phyloP scores from a whole-genome alignment of 768 basidiomycete species.

The Lyophyllum atratum region DNA sequence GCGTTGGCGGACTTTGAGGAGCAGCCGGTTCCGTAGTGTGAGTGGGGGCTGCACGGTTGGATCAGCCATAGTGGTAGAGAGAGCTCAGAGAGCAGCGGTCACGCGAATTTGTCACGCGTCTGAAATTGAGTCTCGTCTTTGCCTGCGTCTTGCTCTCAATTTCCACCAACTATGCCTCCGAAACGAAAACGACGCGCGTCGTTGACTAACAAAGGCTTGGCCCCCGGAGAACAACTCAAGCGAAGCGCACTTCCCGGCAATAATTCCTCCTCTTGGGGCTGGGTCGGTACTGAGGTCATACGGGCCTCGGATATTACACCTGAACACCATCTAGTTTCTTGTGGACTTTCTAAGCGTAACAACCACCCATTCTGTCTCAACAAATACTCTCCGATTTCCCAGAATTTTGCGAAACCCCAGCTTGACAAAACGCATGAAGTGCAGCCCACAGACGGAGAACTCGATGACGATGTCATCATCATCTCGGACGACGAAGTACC shows the following conservation, averaged over 20 bases:
- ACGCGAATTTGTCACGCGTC: constrained; percentile 10
- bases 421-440: constrained; percentile 10
- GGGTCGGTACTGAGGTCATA: constrained; percentile 72
- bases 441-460: constrained; percentile 38
- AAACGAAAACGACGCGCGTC: constrained; percentile 62
- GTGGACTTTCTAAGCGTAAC: constrained; percentile 61
- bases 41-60: neutral
- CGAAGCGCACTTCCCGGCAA: constrained; percentile 51
- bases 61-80: constrained; percentile 5
- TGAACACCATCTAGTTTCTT: constrained; percentile 67
- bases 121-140: constrained; percentile 6
- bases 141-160: constrained; percentile 3
- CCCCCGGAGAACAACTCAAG: constrained; percentile 64
- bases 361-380: constrained; percentile 57
- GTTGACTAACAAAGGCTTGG: constrained; percentile 49
- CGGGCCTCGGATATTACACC: constrained; percentile 59
- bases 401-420: constrained; percentile 10
- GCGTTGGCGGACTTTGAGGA: constrained; percentile 22
- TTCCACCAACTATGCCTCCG: constrained; percentile 41
- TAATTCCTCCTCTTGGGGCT: constrained; percentile 66
- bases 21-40: constrained; percentile 9
- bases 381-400: constrained; percentile 41
- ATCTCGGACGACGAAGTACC: constrained; percentile 67
- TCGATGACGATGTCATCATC: constrained; percentile 64
- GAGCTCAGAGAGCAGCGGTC: neutral